A percentile compares a stretch with the other conserved stretches of the same genome.
Conservation (phyloP, 1,284 basidiomycete species). For the Cystobasidium slooffiae region DNA sequence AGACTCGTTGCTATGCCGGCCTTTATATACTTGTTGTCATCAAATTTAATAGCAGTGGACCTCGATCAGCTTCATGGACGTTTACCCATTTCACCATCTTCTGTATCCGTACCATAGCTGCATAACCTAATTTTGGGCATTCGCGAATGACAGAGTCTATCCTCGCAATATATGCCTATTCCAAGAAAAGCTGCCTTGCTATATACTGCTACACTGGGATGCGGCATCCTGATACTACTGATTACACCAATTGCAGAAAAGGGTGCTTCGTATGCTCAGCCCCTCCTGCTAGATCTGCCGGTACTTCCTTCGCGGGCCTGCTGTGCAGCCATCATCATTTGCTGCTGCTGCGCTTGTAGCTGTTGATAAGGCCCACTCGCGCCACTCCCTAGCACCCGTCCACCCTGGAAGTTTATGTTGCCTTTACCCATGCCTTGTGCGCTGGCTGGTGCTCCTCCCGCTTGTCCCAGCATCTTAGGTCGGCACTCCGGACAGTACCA, state of each 20-base stretch:
- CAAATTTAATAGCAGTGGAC: too few species aligned
- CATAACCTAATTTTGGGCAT: too few species aligned
- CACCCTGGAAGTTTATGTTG: conserved; percentile 26
- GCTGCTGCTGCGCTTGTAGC: conserved; percentile 38
- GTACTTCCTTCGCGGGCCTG: conserved; percentile 36
- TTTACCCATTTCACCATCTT: too few species aligned
- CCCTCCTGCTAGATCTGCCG: conserved; percentile 31
- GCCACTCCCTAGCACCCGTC: conserved; percentile 12
- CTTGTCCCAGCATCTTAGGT: conserved; percentile 10
- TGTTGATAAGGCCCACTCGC: conserved; percentile 29
- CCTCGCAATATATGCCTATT: too few species aligned
- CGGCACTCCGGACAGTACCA: conserved; percentile 41
- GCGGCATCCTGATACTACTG: background rate
- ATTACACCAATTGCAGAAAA: background rate
- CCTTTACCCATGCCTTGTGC: conserved; percentile 29
- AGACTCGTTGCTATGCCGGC: too few species aligned
- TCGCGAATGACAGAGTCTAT: too few species aligned
- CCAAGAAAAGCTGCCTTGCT: too few species aligned
- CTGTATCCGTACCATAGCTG: too few species aligned
- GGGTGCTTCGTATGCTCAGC: background rate
- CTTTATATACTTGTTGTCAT: too few species aligned
- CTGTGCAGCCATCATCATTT: conserved; percentile 42
- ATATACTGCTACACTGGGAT: background rate
- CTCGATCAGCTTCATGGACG: too few species aligned
- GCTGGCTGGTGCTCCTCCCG: background rate